Base-by-base conservation (phyloP, 768 basidiomycete species). In the Collybia sp. region DNA sequence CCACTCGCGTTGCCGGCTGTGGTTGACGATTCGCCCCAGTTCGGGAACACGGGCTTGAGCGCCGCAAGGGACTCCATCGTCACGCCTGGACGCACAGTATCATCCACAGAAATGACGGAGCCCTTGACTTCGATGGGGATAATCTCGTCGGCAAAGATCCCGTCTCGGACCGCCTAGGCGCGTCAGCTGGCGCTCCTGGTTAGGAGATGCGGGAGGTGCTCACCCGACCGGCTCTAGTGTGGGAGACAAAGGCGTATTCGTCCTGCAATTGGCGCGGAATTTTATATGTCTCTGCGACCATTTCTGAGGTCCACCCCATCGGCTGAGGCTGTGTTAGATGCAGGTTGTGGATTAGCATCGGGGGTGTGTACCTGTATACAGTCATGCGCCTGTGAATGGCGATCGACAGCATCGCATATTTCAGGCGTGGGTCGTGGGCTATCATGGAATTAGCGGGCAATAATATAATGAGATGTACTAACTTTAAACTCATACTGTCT, bases 221-320 rank as follows among this genome's bases (percentile, higher is more conserved):
- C 53, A 83, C 86, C 67, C 79, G 72, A 39, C 67, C 75, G 16
- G 93, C 92, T 57, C 92, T 82, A 32, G 76, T 82, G 63, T 94
- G 93, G 6, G 91, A 94, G 43, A 88, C 80, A 43, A 90, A 74
- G 0, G 94, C 94, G 59, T 90, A 94, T 45, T 89, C 76, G 62
- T 98, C 95, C 64, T 97, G 94, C 54, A 76, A 83, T 58, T 82
- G 68, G 31, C 94, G 83, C 3, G 89, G 72, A 47, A 93, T 65
- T n/a, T 81, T 75, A 67, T 82, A 93, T 6, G 77, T 69, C 56
- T 83, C 64, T n/a, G 91, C 88, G 16, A 93, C 88, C 82, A 88
- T 83, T 63, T 93, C 91, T 4, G 88, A 88, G 1, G 91, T 93
- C 91, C 91, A 99, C 42, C 93, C 93, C 93, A 93, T 93, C 10